These are phyloP conservation scores for Tetrapisispora namnaoensis DNA, from an alignment of 805 yeast species.

Conservation along the genomic window DNA sequence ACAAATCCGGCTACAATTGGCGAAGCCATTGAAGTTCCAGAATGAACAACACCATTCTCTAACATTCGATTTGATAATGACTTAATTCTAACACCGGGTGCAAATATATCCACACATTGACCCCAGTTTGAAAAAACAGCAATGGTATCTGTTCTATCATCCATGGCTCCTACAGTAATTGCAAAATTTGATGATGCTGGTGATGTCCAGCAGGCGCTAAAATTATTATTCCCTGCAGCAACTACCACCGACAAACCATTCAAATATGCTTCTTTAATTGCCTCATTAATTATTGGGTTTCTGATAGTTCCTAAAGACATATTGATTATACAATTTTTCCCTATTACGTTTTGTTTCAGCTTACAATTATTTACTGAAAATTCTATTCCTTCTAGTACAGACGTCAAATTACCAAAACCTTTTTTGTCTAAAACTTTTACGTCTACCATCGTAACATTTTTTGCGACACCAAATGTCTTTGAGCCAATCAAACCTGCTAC, in stretches of 20 bases:
- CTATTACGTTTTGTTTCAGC: conserved; percentile 7
- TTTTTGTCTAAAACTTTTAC: conserved; percentile 58
- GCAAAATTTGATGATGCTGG: conserved; percentile 75
- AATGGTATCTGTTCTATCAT: conserved; percentile 57
- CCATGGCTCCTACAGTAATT: conserved; percentile 82
- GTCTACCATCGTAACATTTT: conserved; percentile 49
- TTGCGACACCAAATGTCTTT: conserved; percentile 70
- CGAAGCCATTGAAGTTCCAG: conserved; percentile 79
- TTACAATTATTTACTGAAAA: conserved; percentile 51
- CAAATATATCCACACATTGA: conserved; percentile 73
- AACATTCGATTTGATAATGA: conserved; percentile 37
- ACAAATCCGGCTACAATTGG: conserved; percentile 64
- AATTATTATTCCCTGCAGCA: conserved; percentile 81
- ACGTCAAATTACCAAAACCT: conserved; percentile 65
- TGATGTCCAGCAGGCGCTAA: conserved; percentile 74
- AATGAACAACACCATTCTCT: conserved; percentile 28
- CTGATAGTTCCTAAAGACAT: conserved; percentile 70
- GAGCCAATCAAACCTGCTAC: conserved; percentile 86
- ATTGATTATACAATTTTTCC: conserved; percentile 55
- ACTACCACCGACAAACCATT: conserved; percentile 64
- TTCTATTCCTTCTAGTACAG: conserved; percentile 57
- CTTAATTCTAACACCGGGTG: conserved; percentile 65
- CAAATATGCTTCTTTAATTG: conserved; percentile 63
- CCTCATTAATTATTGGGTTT: conserved; percentile 59
- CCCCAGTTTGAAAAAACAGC: conserved; percentile 92